Conservation (phyloP, 108 stramenopile species). For the Nitzschia sp. region DNA sequence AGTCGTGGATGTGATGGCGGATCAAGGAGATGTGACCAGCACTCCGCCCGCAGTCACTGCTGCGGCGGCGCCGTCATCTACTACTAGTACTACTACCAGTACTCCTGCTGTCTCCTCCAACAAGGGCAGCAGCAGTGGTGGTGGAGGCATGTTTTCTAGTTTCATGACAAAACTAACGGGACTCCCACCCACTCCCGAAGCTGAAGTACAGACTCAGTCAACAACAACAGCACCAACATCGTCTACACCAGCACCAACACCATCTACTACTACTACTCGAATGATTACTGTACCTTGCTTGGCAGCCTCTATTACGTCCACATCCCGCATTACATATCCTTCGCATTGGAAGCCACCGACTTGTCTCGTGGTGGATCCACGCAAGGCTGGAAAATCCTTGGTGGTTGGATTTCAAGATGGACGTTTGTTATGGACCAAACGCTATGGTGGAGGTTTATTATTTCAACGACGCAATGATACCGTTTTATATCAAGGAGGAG, state of each 20-base stretch:
- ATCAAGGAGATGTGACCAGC: no score
- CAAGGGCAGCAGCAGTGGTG: background rate
- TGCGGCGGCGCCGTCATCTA: conserved; percentile 1
- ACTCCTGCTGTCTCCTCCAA: conserved; percentile 9
- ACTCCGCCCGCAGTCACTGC: background rate
- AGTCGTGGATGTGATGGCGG: background rate
- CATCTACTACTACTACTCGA: background rate
- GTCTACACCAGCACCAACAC: background rate
- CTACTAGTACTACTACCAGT: background rate
- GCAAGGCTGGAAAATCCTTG: conserved; percentile 48
- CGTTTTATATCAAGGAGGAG: conserved; percentile 53
- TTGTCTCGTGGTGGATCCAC: conserved; percentile 72
- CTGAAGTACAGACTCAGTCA: background rate
- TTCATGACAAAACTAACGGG: conserved; percentile 49
- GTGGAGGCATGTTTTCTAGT: conserved; percentile 35
- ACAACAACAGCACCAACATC: background rate
- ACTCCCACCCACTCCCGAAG: conserved; percentile 14
- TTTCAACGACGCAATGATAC: conserved; percentile 58
- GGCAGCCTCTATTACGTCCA: conserved; percentile 25
- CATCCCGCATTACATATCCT: conserved; percentile 45
- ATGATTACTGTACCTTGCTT: conserved; percentile 10
- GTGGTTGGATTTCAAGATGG: conserved; percentile 78
- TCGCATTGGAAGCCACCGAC: conserved; percentile 47
- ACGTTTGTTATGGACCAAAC: conserved; percentile 61
- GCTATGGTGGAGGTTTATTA: conserved; percentile 38